Evolutionary conservation across 306 rosid genomes (phyloP).

Genomic region (Quercus mongolica): DNA sequence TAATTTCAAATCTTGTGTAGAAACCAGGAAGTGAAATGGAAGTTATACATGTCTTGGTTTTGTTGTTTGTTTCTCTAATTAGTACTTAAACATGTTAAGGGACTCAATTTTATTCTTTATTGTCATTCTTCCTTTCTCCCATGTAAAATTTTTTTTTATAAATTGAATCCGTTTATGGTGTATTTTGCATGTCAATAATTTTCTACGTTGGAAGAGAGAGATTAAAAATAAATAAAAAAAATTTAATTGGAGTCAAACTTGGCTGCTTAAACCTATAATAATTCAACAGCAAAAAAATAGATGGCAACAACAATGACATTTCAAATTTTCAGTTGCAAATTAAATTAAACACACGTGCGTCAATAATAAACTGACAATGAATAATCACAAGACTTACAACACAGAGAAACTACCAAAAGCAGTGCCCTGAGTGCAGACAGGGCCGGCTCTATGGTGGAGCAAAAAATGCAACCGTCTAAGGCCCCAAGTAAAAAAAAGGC

Average conservation of each 20-base stretch:
- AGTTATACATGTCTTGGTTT: not conserved
- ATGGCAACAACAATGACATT: not conserved
- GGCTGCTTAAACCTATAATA: too few species aligned
- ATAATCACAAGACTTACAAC: conserved; percentile 24
- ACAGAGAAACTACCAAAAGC: conserved; percentile 67
- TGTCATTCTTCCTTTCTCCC: not conserved
- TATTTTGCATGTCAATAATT: not conserved
- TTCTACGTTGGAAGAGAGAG: not conserved
- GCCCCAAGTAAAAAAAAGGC: too few species aligned
- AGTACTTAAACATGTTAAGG: too few species aligned
- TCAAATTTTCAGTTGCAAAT: not conserved
- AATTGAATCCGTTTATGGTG: not conserved
- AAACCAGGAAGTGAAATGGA: not conserved
- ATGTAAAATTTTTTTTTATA: not conserved
- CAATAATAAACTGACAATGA: conserved; percentile 14
- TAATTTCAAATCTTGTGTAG: not conserved
- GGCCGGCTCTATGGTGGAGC: too few species aligned
- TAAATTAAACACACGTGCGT: not conserved
- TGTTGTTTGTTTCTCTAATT: not conserved
- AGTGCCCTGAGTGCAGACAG: conserved; percentile 92
- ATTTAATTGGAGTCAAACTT: not conserved
- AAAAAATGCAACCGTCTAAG: too few species aligned
- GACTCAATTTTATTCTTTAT: not conserved
- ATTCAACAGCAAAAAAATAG: not conserved
- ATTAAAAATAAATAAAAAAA: not conserved